Conservation (phyloP, 371 early-diverging fungal species). For the Haplosporangium sp. region DNA sequence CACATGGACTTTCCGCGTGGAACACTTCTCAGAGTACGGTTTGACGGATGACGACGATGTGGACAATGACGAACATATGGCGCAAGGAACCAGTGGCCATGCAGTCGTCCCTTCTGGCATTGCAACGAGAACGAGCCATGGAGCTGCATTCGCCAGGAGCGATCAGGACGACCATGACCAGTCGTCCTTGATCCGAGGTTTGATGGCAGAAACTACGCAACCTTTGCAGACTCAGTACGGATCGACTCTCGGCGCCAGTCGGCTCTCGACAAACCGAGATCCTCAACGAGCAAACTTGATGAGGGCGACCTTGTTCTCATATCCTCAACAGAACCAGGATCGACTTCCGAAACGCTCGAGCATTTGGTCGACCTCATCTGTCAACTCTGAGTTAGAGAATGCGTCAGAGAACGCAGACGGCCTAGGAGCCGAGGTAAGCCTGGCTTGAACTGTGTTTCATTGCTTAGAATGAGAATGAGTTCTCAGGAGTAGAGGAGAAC, state of each 20-base stretch:
- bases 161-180: constrained; percentile 1
- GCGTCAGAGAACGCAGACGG: constrained; percentile 26
- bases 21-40: constrained; percentile 89
- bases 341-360: constrained; percentile 42
- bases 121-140: neutral
- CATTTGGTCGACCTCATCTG: constrained; percentile 45
- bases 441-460: constrained; percentile 31
- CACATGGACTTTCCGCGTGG: constrained; percentile 89
- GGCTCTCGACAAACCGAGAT: constrained; percentile 21
- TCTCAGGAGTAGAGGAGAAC: neutral
- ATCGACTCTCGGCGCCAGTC: neutral
- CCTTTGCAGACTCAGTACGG: neutral
- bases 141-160: neutral
- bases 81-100: neutral
- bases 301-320: constrained; percentile 30
- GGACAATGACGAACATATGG: neutral
- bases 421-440: constrained; percentile 55
- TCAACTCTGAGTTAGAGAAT: constrained; percentile 19
- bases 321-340: constrained; percentile 6
- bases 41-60: constrained; percentile 59
- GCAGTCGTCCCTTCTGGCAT: constrained; percentile 3
- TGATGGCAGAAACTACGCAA: neutral
- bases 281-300: constrained; percentile 50
- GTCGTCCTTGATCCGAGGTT: neutral
- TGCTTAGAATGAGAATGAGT: neutral